Percentiles rank a stretch among this genome's conserved stretches.
Conservation (phyloP, 2,329 filamentous ascomycete genomes). For the Onygenales sp. region DNA sequence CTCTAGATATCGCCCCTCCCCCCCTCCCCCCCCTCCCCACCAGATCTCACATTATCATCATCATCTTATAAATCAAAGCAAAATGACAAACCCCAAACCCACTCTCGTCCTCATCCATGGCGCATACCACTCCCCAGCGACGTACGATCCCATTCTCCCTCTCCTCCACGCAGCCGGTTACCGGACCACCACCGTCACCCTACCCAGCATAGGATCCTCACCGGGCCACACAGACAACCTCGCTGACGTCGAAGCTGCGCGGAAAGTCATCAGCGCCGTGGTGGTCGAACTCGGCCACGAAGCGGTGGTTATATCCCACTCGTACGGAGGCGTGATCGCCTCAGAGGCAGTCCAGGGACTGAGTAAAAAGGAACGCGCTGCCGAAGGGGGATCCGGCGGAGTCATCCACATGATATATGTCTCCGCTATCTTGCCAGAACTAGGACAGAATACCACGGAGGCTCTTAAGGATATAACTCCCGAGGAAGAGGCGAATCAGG, state of each 20-base stretch:
- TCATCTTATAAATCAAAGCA: neutral
- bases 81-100: slow-evolving; percentile 17
- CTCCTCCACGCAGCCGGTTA: slow-evolving; percentile 24
- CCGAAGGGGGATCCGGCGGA: neutral
- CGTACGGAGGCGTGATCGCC: slow-evolving; percentile 25
- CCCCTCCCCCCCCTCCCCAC: neutral
- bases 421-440: slow-evolving; percentile 1
- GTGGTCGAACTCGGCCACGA: slow-evolving; percentile 23
- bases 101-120: slow-evolving; percentile 28
- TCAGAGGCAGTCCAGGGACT: slow-evolving; percentile 21
- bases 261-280: slow-evolving; percentile 17
- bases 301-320: slow-evolving; percentile 27
- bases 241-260: slow-evolving; percentile 19
- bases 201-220: slow-evolving; percentile 9
- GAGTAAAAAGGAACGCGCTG: slow-evolving; percentile 4
- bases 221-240: slow-evolving; percentile 12
- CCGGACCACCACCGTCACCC: slow-evolving; percentile 6
- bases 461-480: neutral
- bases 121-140: slow-evolving; percentile 26
- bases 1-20: no score
- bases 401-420: slow-evolving; percentile 7
- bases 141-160: slow-evolving; percentile 17
- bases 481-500: neutral
- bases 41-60: neutral
- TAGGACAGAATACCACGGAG: neutral